These are phyloP conservation scores for Pseudomassariella vexata DNA, from an alignment of 2,329 filamentous ascomycete genomes.

Conservation along the genomic window DNA sequence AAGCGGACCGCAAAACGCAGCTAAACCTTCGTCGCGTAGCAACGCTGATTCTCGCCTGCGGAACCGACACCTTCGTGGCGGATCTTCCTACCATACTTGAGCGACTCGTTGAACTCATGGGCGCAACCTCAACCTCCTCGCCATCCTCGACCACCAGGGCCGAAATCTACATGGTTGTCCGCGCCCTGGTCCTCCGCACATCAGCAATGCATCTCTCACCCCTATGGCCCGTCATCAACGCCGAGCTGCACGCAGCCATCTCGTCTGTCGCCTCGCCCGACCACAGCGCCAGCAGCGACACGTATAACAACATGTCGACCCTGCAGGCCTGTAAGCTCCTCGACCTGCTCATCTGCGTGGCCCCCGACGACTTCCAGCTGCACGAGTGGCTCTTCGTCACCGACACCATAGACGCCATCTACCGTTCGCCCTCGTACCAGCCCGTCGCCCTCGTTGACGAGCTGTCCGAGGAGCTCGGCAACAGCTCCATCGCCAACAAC, in stretches of 20 bases:
- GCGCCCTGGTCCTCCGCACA: conserved; percentile 74
- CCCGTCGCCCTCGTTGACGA: conserved; percentile 78
- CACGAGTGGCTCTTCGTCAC: conserved; percentile 97
- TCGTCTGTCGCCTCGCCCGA: conserved; percentile 66
- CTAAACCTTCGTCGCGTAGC: conserved; percentile 80
- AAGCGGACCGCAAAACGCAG: conserved; percentile 90
- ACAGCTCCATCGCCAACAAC: conserved; percentile 22
- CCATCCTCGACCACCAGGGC: conserved; percentile 85
- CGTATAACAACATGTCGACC: conserved; percentile 70
- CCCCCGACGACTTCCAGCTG: conserved; percentile 95
- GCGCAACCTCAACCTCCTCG: conserved; percentile 79
- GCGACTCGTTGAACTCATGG: conserved; percentile 80
- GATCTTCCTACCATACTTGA: conserved; percentile 71
- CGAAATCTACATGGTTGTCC: conserved; percentile 83
- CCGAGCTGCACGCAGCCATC: conserved; percentile 76
- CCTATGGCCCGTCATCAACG: conserved; percentile 86
- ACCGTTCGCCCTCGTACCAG: conserved; percentile 64
- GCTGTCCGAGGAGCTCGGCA: conserved; percentile 64
- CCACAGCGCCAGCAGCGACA: conserved; percentile 58
- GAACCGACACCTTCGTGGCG: conserved; percentile 71
- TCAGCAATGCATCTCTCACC: conserved; percentile 74
- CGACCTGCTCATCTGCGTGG: conserved; percentile 77
- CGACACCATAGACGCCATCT: conserved; percentile 93
- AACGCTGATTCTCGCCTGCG: conserved; percentile 70
- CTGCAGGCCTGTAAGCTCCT: conserved; percentile 92